These are phyloP conservation scores for Zasmidium cellare DNA, from an alignment of 2,329 filamentous ascomycete genomes.

Conservation along the genomic window DNA sequence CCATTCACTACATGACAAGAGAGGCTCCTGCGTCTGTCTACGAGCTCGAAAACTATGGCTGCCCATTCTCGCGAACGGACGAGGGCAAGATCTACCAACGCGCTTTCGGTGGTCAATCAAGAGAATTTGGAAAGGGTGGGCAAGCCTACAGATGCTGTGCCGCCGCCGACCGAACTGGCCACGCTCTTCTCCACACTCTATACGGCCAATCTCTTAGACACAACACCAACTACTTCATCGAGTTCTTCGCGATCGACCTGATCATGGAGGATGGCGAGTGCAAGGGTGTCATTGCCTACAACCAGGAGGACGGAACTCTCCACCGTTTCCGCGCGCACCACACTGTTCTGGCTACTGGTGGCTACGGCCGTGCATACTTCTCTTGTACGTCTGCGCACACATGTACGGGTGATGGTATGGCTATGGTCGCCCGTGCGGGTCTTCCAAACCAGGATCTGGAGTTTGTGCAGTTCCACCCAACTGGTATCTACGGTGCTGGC, in stretches of 20 bases:
- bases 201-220: conserved; percentile 96
- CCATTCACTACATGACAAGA: conserved; percentile 97
- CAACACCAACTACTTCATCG: conserved; percentile 99
- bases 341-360: conserved; percentile 94
- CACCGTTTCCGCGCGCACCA: conserved; percentile 96
- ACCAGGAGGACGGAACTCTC: conserved; percentile 96
- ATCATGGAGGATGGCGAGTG: conserved; percentile 98
- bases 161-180: conserved; percentile 93
- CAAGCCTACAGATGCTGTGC: conserved; percentile 98
- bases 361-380: conserved; percentile 98
- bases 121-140: conserved; percentile 92
- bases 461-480: conserved; percentile 99
- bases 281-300: conserved; percentile 95
- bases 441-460: conserved; percentile 99
- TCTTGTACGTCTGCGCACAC: conserved; percentile 97
- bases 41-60: conserved; percentile 96
- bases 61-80: conserved; percentile 93
- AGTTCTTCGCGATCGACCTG: conserved; percentile 95
- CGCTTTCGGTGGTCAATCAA: conserved; percentile 96
- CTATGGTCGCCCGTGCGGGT: conserved; percentile 96
- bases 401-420: conserved; percentile 98
- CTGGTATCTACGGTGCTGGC: conserved; percentile 97
- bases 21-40: conserved; percentile 90
- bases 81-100: conserved; percentile 98
- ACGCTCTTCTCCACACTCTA: conserved; percentile 95